Evolutionary conservation across 2,329 filamentous ascomycete genomes (phyloP).

Genomic region (Thelonectria rubi): DNA sequence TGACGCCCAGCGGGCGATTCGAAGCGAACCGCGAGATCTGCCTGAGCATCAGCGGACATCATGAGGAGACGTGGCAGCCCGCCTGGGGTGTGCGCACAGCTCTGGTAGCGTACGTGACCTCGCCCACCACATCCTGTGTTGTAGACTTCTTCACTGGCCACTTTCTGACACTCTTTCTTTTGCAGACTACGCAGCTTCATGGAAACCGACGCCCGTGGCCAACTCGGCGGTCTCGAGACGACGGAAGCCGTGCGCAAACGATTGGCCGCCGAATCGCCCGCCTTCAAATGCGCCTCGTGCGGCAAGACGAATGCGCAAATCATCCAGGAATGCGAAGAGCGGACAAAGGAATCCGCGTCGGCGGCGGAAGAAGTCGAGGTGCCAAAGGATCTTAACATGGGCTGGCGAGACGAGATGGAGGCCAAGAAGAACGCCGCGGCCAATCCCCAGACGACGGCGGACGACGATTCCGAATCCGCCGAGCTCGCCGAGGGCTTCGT

Average conservation of each 20-base stretch:
- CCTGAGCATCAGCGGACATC: constrained; percentile 90
- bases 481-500: constrained; percentile 68
- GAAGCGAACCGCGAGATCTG: constrained; percentile 98
- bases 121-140: background rate
- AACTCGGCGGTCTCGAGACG: constrained; percentile 88
- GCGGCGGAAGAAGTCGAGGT: constrained; percentile 55
- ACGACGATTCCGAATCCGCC: constrained; percentile 53
- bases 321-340: constrained; percentile 73
- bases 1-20: constrained; percentile 90
- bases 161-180: constrained; percentile 15
- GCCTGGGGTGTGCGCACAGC: constrained; percentile 97
- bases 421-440: constrained; percentile 34
- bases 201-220: constrained; percentile 87
- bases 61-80: constrained; percentile 98
- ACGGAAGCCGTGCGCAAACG: constrained; percentile 71
- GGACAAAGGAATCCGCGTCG: constrained; percentile 53
- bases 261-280: constrained; percentile 72
- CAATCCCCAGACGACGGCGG: constrained; percentile 26
- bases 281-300: constrained; percentile 77
- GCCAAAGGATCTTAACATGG: constrained; percentile 69
- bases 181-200: constrained; percentile 81
- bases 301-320: constrained; percentile 77
- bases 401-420: constrained; percentile 77
- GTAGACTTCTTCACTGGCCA: background rate
- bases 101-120: constrained; percentile 70